Conservation (phyloP, 1,284 basidiomycete genomes). For the Apiotrichum sp. region DNA sequence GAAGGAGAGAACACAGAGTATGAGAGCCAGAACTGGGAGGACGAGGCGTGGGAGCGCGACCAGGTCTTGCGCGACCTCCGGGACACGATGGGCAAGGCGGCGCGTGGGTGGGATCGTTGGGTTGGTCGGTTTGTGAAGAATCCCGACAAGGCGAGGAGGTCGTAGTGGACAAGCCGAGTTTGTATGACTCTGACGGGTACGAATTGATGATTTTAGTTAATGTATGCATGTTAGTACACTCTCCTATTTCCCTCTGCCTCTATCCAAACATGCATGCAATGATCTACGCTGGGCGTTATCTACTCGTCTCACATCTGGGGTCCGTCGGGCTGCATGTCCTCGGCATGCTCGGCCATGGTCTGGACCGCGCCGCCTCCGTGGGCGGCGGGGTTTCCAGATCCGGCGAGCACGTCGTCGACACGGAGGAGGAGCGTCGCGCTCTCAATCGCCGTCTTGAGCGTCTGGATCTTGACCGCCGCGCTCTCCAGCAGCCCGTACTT, state of each 20-base stretch:
- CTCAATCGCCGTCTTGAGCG: slow-evolving; percentile 95
- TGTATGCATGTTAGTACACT: too few species aligned
- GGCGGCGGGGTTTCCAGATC: slow-evolving; percentile 44
- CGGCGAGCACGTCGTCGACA: slow-evolving; percentile 90
- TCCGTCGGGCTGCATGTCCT: slow-evolving; percentile 14
- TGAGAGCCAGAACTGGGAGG: slow-evolving; percentile 19
- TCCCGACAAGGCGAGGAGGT: slow-evolving; percentile 13
- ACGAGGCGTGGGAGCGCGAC: slow-evolving; percentile 19
- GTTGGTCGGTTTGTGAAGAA: slow-evolving; percentile 16
- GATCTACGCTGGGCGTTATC: background rate
- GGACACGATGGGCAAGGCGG: slow-evolving; percentile 17
- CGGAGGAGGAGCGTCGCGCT: slow-evolving; percentile 84
- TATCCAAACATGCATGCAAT: slow-evolving; percentile 4
- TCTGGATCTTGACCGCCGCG: slow-evolving; percentile 97
- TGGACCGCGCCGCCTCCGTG: slow-evolving; percentile 36
- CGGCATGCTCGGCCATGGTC: slow-evolving; percentile 37
- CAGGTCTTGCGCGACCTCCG: slow-evolving; percentile 18
- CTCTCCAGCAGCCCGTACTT: slow-evolving; percentile 88
- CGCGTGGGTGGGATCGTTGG: slow-evolving; percentile 19
- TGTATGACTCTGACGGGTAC: too few species aligned
- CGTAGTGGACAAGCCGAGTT: too few species aligned
- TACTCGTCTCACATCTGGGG: slow-evolving; percentile 5
- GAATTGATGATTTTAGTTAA: too few species aligned
- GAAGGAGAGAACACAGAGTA: background rate
- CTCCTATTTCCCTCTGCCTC: background rate